Percentiles rank a stretch among this genome's conserved stretches.
These are phyloP conservation scores for Adansonia gregorii DNA, from an alignment of 441 rosid genomes.

Conservation along the genomic window DNA sequence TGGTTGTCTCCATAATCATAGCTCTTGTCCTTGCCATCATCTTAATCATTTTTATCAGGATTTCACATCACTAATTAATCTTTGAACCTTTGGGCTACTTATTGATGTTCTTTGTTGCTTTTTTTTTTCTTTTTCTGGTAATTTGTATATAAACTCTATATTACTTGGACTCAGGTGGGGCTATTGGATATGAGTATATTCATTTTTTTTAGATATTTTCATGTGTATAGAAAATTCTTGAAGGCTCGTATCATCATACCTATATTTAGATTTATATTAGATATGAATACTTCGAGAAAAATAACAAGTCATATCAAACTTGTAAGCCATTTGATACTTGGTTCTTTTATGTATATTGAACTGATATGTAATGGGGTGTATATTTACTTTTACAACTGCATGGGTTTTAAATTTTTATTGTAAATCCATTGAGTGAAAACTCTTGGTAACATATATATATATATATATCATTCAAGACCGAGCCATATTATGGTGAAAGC, in stretches of 20 bases:
- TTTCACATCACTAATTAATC: slow-evolving; percentile 44
- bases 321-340: background rate
- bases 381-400: background rate
- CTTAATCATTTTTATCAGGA: slow-evolving; percentile 54
- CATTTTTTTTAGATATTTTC: too few species aligned
- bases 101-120: too few species aligned
- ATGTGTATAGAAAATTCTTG: too few species aligned
- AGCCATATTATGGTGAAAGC: too few species aligned
- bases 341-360: background rate
- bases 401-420: background rate
- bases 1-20: slow-evolving; percentile 49
- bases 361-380: background rate
- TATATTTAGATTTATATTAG: too few species aligned
- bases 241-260: too few species aligned
- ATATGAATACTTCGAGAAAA: too few species aligned
- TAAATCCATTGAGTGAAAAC: background rate
- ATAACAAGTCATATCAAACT: too few species aligned
- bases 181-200: too few species aligned
- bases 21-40: slow-evolving; percentile 63
- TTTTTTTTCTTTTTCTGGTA: background rate
- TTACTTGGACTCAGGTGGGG: too few species aligned
- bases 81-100: background rate
- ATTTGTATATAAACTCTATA: background rate
- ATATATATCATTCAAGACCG: too few species aligned
- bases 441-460: background rate